Evolutionary conservation across 1,139 yeast genomes (phyloP).

Genomic region (Saccharomyces hybrid): DNA sequence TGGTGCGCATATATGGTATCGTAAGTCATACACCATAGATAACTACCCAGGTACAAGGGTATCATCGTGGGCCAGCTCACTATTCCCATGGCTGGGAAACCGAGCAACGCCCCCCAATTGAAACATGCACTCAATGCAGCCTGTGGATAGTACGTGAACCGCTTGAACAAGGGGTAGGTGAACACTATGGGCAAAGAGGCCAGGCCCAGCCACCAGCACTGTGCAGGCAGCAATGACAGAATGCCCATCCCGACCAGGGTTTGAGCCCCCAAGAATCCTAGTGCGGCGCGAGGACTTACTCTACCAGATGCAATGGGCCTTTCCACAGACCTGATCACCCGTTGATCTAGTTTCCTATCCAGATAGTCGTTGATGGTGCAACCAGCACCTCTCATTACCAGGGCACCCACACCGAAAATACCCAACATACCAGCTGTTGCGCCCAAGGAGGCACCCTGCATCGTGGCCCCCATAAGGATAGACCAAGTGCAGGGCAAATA

Average conservation of each 20-base stretch:
- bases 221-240: conserved; percentile 62
- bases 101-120: conserved; percentile 91
- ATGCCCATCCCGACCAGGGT: conserved; percentile 67
- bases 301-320: conserved; percentile 89
- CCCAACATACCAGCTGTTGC: conserved; percentile 51
- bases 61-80: conserved; percentile 67
- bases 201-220: conserved; percentile 79
- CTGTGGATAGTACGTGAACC: conserved; percentile 95
- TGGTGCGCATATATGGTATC: conserved; percentile 98
- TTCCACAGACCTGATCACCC: conserved; percentile 80
- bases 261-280: conserved; percentile 62
- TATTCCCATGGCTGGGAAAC: conserved; percentile 93
- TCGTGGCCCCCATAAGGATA: conserved; percentile 65
- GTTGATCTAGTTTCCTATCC: conserved; percentile 73
- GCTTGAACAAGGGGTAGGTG: conserved; percentile 84
- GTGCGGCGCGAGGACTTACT: conserved; percentile 64
- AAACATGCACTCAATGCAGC: conserved; percentile 72
- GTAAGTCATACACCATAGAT: conserved; percentile 90
- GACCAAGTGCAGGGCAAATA: conserved; percentile 65
- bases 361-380: conserved; percentile 88
- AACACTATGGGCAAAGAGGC: conserved; percentile 72
- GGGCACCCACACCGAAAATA: conserved; percentile 73
- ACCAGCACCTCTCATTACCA: conserved; percentile 96
- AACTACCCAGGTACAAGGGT: conserved; percentile 69
- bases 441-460: conserved; percentile 57